Conservation (phyloP, 371 early-diverging fungal genomes). For the Quaeritorhiza haematococci region DNA sequence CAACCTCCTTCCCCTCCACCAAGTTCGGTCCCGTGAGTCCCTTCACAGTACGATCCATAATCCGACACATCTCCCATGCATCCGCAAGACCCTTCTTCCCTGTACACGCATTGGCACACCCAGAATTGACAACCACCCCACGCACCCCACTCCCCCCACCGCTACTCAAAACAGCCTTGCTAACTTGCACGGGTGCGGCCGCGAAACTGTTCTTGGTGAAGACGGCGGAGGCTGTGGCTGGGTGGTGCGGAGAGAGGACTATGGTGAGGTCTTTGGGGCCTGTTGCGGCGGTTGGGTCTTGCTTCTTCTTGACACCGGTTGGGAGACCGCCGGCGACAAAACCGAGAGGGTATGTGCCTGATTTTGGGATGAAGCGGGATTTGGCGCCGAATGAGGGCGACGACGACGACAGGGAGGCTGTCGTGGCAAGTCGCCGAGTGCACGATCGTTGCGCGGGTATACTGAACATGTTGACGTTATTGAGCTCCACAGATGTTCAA, state of each 20-base stretch:
- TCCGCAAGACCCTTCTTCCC: conserved; percentile 78
- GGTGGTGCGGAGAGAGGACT: conserved; percentile 57
- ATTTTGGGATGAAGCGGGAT: conserved; percentile 32
- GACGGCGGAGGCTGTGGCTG: conserved; percentile 80
- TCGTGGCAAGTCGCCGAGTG: no score
- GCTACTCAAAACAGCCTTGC: conserved; percentile 54
- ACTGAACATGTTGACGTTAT: no score
- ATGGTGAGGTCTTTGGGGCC: conserved; percentile 71
- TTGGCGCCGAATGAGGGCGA: conserved; percentile 16
- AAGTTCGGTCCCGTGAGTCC: conserved; percentile 15
- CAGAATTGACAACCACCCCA: conserved; percentile 81
- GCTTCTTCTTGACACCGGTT: conserved; percentile 79
- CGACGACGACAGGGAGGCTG: not conserved
- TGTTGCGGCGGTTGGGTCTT: no score
- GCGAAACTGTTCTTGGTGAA: conserved; percentile 89
- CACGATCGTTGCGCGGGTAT: no score
- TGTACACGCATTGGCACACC: conserved; percentile 95
- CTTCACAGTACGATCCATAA: conserved; percentile 38
- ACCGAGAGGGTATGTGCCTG: conserved; percentile 66
- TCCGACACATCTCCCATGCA: conserved; percentile 62
- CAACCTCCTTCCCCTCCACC: not conserved
- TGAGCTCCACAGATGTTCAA: no score
- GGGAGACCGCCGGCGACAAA: conserved; percentile 75
- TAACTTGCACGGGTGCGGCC: conserved; percentile 86
- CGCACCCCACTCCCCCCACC: conserved; percentile 34